Evolutionary conservation across 1,284 basidiomycete species (phyloP), one percentile per base, ranked within the genome.

Genomic region (Malassezia caprae): DNA sequence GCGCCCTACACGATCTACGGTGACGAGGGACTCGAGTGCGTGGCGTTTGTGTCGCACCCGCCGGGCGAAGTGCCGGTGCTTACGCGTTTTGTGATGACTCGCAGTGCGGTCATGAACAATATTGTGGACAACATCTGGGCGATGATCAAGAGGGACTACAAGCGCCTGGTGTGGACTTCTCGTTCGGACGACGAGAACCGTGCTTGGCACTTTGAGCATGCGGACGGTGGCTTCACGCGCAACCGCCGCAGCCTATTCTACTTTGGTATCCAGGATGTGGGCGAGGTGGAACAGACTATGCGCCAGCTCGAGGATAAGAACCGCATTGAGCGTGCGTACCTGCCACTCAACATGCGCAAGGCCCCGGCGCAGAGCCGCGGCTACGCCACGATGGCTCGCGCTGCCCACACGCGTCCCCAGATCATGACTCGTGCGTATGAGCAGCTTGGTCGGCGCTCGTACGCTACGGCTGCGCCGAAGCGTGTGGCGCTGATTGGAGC

Each of bases 101-200:
- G 87, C 56, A 85, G 83, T 67, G 93, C 91, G 27, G 80, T 93
- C 43, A 82, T 96, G 60, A 98, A 96, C 80, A 88, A 83, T 67
- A 90, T 96, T 62, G 81, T 90, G 59, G 93, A 99, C 80, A 99
- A 96, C 72, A 90, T 99, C 57, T 99, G 93, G 80, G 86, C 83
- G 72, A 84, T 88, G 35, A 85, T 99, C 80, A 87, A 86, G 77
- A 93, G 90, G 79, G 90, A 98, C 77, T 87, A 96, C 78, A 84
- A 85, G 67, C 83, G 84, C 56, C 82, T 99, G 35, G 93, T 99
- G 80, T 98, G 94, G 93, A 96, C 91, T 11, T 85, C 88, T 2
- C 86, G 86, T 68, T 86, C 86, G 8, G 90, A 96, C 66, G 91
- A 98, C 76, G 93, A 96, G 79, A 80, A 94, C 78, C 84, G 91